Evolutionary conservation across 768 basidiomycete genomes (phyloP), one percentile per base, ranked within the genome.

Genomic region (Lentinus tigrinus): DNA sequence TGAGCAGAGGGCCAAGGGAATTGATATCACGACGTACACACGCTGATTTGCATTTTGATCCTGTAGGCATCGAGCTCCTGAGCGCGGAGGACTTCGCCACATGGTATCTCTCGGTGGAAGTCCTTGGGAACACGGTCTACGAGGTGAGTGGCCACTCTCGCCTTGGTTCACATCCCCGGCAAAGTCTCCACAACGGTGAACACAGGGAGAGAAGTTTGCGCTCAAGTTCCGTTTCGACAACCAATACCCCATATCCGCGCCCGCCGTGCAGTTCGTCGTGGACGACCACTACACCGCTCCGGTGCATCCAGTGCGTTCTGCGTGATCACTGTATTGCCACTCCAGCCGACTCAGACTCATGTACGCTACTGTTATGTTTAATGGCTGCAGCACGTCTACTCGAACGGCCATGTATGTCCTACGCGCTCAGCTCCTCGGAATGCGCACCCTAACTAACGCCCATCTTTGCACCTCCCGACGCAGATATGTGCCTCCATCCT

Each of bases 401-500:
- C 91, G 10, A 93, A 93, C 69, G 87, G 93, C 58, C 89, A 91
- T 78, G 88, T 93, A 49, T 47, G 63, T 64, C 59, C 52, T 40
- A 14, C 47, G 17, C 17, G 21, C 14, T 13, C 47, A 26, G 16
- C 13, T 43, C 26, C 38, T 38, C n/a, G 3, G 58, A 39, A 6
- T 3, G 16, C 14, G 40, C 21, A 23, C 19, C 16, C 38, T 11
- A n/a, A 24, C 23, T 24, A 14, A 46, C 13, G 19, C 47, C 26
- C 58, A 47, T 14, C 16, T 21, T 21, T 34, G n/a, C n/a, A n/a
- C n/a, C n/a, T n/a, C n/a, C n/a, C n/a, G n/a, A n/a, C 26, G n/a
- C 28, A 94, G 88, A 94, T 95, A 64, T 95, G 93, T 67, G 91
- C 90, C 9, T 93, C 90, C 14, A 93, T 95, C 56, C 83, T 95